These are phyloP conservation scores for Aspergillus affinis DNA, from an alignment of 495 filamentous ascomycete species.

Conservation along the genomic window DNA sequence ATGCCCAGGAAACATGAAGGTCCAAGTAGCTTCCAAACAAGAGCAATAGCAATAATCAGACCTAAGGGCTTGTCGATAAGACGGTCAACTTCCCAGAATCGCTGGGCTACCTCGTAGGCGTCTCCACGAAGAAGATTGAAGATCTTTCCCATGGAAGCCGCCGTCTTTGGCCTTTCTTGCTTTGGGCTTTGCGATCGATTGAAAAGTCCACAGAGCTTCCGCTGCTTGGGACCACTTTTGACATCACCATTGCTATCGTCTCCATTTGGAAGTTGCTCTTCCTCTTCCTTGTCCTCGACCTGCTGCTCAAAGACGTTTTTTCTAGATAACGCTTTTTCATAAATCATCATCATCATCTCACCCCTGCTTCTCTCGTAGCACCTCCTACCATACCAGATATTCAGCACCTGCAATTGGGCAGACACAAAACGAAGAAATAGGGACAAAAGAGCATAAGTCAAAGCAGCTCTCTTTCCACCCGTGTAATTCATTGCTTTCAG, in stretches of 20 bases:
- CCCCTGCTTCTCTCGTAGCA: slow-evolving; percentile 77
- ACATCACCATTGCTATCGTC: background rate
- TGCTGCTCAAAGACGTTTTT: slow-evolving; percentile 63
- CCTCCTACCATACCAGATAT: slow-evolving; percentile 71
- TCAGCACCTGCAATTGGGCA: slow-evolving; percentile 66
- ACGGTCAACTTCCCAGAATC: slow-evolving; percentile 76
- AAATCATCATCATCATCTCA: slow-evolving; percentile 85
- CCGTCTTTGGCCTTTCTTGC: slow-evolving; percentile 44
- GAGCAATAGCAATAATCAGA: slow-evolving; percentile 61
- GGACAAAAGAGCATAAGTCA: slow-evolving; percentile 65
- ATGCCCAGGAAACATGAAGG: slow-evolving; percentile 76
- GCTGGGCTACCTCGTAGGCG: slow-evolving; percentile 79
- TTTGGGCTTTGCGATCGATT: slow-evolving; percentile 16
- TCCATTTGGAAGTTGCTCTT: slow-evolving; percentile 9
- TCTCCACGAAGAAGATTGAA: slow-evolving; percentile 77
- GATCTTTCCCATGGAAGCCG: slow-evolving; percentile 80
- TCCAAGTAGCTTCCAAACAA: slow-evolving; percentile 75
- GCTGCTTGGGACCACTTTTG: slow-evolving; percentile 10
- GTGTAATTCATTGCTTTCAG: slow-evolving; percentile 63
- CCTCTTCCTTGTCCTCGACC: slow-evolving; percentile 17
- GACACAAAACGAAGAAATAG: slow-evolving; percentile 59
- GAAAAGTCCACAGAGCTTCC: slow-evolving; percentile 20
- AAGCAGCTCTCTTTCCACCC: slow-evolving; percentile 49
- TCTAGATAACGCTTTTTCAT: slow-evolving; percentile 76
- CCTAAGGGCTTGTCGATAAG: slow-evolving; percentile 68